These are phyloP conservation scores for Alternaria sp. DNA, from an alignment of 2,329 filamentous ascomycete species.

Conservation along the genomic window DNA sequence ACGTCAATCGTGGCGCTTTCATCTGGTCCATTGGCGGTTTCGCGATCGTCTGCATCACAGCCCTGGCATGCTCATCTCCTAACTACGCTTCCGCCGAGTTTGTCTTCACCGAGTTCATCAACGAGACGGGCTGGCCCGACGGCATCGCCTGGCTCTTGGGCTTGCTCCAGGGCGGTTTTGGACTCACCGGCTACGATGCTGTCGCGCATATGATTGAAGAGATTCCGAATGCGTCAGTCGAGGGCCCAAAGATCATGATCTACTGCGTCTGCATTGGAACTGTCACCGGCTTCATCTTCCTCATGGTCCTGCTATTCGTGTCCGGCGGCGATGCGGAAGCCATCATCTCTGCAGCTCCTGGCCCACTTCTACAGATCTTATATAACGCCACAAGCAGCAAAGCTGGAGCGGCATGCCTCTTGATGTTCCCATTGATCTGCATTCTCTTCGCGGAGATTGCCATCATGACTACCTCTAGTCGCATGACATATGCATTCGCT, in stretches of 20 bases:
- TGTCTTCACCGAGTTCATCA: conserved; percentile 72
- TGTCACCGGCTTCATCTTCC: conserved; percentile 67
- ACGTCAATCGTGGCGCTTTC: conserved; percentile 72
- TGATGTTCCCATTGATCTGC: conserved; percentile 72
- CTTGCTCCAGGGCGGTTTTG: conserved; percentile 61
- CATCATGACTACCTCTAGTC: conserved; percentile 70
- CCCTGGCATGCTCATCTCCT: conserved; percentile 70
- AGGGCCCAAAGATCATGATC: conserved; percentile 72
- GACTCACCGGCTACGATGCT: conserved; percentile 62
- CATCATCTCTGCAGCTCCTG: conserved; percentile 63
- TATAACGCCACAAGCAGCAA: conserved; percentile 67
- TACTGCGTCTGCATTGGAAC: conserved; percentile 69
- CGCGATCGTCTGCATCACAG: conserved; percentile 71
- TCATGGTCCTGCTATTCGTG: conserved; percentile 69
- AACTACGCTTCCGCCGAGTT: conserved; percentile 69
- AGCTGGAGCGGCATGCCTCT: conserved; percentile 67
- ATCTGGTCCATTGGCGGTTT: conserved; percentile 75
- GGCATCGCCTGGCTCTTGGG: conserved; percentile 64
- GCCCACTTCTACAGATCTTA: conserved; percentile 68
- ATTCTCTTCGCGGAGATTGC: conserved; percentile 68
- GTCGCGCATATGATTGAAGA: conserved; percentile 65
- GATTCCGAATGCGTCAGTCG: conserved; percentile 63
- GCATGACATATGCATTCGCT: conserved; percentile 73
- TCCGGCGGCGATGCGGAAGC: conserved; percentile 61
- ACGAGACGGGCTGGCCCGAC: conserved; percentile 72